phyloP scores from a whole-genome alignment of 345 rosid genomes.

The Raphanus sativus region DNA sequence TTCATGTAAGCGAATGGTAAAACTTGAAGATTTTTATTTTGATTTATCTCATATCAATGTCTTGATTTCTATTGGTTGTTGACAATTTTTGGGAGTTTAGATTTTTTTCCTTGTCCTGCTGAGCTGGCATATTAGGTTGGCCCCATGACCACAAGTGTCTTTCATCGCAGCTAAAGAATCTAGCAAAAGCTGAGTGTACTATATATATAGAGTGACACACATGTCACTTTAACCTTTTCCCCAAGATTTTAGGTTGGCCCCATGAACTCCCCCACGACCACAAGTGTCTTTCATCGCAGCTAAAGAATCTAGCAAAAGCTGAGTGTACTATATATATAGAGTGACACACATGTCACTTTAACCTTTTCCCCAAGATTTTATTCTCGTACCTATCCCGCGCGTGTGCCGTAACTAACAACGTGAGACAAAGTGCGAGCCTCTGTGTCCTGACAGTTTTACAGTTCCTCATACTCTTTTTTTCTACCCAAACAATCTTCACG shows the following conservation, averaged over 20 bases:
- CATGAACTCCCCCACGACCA: too few species aligned
- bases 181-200: constrained; percentile 2
- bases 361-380: background rate
- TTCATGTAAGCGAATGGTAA: background rate
- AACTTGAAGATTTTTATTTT: too few species aligned
- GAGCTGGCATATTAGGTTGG: too few species aligned
- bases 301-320: background rate
- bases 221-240: background rate
- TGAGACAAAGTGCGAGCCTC: background rate
- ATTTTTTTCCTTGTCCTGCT: too few species aligned
- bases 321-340: constrained; percentile 6
- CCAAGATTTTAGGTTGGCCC: background rate
- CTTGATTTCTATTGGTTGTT: too few species aligned
- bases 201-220: constrained; percentile 13
- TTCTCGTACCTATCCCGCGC: background rate
- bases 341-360: constrained; percentile 8
- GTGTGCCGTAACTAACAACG: background rate
- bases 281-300: background rate
- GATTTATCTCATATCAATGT: too few species aligned
- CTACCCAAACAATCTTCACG: background rate
- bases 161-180: background rate
- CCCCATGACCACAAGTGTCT: background rate
- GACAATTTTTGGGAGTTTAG: too few species aligned
- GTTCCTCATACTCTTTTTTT: background rate
- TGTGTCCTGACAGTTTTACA: background rate